phyloP scores from a whole-genome alignment of 805 yeast genomes.

The Candida qinlingensis region DNA sequence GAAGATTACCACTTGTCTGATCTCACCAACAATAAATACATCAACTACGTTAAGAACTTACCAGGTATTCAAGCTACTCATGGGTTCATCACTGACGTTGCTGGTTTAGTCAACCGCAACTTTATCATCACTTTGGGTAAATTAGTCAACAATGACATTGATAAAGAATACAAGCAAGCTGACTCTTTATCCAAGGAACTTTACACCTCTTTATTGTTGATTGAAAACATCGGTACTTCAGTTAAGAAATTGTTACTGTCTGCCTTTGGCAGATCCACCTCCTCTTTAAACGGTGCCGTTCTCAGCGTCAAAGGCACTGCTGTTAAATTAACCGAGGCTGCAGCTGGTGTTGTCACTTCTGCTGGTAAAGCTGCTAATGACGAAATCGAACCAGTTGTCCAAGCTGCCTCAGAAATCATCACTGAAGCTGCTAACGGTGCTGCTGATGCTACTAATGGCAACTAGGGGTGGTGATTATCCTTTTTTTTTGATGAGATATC shows the following conservation, averaged over 20 bases:
- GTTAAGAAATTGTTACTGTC: background rate
- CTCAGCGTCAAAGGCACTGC: background rate
- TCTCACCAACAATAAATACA: background rate
- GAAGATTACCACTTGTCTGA: slow-evolving; percentile 5
- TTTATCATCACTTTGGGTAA: slow-evolving; percentile 2
- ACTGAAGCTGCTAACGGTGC: background rate
- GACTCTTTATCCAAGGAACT: slow-evolving; percentile 4
- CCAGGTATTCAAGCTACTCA: slow-evolving; percentile 5
- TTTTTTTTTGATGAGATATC: background rate
- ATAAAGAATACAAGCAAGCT: slow-evolving; percentile 1
- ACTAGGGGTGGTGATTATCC: background rate
- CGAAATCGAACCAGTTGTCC: background rate
- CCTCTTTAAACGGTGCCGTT: slow-evolving; percentile 1
- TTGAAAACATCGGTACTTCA: background rate
- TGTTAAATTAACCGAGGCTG: background rate
- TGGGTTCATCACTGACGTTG: background rate
- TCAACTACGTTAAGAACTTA: slow-evolving; percentile 2
- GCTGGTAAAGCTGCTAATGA: slow-evolving; percentile 2
- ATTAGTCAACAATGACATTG: background rate
- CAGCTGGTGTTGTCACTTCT: background rate
- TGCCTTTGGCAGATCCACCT: background rate
- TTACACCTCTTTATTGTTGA: background rate
- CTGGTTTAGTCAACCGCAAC: background rate
- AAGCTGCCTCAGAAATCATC: background rate
- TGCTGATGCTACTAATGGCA: background rate